Base-by-base conservation (phyloP, 495 filamentous ascomycete species). In the Penicillium robsamsonii region DNA sequence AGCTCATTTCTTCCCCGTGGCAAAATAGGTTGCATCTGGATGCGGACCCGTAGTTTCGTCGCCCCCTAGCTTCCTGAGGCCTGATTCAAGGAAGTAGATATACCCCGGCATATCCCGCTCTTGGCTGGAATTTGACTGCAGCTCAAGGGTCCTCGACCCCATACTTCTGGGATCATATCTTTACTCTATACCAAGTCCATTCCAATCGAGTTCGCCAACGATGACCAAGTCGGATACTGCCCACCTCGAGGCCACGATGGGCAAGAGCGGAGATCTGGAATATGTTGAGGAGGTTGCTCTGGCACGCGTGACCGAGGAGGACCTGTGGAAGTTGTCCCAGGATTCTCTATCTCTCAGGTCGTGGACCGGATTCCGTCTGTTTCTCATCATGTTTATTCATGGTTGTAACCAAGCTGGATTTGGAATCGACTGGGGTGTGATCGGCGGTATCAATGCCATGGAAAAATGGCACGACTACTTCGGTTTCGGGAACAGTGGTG, bases 371-470 rank as follows among this genome's bases (percentile, higher is more conserved):
- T 50, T 73, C 42, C 69, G 75, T 15, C 57, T 77, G 7, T 55
- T 46, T 29, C 60, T 68, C 20, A 72, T 75, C 30, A 70, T 76
- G 65, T 68, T 76, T 41, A 64, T 76, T 11, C 67, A 71, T 49
- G 71, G 72, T 31, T 76, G 72, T 48, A 71, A 75, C 48, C 69
- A 71, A 52, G 74, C 75, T 20, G 72, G 74, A 13, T 76, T 66
- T 58, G 72, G 72, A 38, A 66, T 76, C 24, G 75, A 76, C 53
- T 76, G 75, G 75, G 68, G 65, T 6, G 71, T 75, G 12, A 76
- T 76, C 38, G 55, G 70, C 44, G 72, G 74, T 13, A 71, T 74
- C 50, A 71, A 75, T 45, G 49, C 68, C 9, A 50, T 65, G 31
- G 5, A 53, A 4, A 29, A 62, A 50, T 75, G 72, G 72, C 72